phyloP scores from a whole-genome alignment of 1,139 yeast genomes.

The Williopsis jadinii region DNA sequence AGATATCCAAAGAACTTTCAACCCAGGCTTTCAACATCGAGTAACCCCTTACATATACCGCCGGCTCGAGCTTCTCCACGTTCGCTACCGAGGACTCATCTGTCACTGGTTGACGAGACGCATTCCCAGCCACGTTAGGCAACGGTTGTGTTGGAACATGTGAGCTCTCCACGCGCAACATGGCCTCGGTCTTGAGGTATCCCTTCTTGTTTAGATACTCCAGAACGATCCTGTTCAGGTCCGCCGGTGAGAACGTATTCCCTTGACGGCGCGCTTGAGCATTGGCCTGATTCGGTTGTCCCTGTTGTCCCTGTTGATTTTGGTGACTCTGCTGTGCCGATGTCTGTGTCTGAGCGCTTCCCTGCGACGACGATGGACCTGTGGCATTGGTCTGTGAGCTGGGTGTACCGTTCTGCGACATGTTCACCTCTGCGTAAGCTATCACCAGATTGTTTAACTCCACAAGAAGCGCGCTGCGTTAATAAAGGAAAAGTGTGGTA shows the following conservation, averaged over 20 bases:
- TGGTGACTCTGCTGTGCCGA: neutral
- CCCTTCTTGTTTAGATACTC: constrained; percentile 93
- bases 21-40: constrained; percentile 81
- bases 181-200: constrained; percentile 88
- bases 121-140: constrained; percentile 26
- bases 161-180: constrained; percentile 82
- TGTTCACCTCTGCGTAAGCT: neutral
- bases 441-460: neutral
- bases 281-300: constrained; percentile 8
- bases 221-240: constrained; percentile 80
- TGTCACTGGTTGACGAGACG: constrained; percentile 14
- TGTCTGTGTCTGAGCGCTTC: neutral
- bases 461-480: neutral
- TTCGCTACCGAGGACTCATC: constrained; percentile 16
- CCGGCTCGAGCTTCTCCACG: constrained; percentile 47
- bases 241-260: constrained; percentile 54
- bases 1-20: constrained; percentile 84
- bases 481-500: no score
- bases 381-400: neutral
- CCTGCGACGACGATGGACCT: no score
- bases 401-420: constrained; percentile 2
- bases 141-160: constrained; percentile 56
- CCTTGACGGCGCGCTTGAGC: constrained; percentile 17
- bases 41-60: constrained; percentile 71
- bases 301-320: constrained; percentile 6